These are phyloP conservation scores for Lizanozyma gosingica DNA, from an alignment of 1,139 yeast genomes.

Conservation along the genomic window DNA sequence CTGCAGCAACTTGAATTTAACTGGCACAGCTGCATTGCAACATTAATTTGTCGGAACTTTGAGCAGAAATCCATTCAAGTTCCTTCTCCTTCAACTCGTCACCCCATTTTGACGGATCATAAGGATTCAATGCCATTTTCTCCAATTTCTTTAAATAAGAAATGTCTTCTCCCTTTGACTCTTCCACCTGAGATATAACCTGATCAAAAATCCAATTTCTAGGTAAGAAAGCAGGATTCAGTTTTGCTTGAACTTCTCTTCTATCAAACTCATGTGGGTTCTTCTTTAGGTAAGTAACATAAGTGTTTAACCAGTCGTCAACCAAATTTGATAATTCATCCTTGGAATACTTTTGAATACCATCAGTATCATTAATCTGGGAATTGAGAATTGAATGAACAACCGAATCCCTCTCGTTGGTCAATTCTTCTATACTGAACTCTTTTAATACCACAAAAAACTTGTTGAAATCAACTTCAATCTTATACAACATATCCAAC, in stretches of 20 bases:
- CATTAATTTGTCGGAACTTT: conserved; percentile 43
- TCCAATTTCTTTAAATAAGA: conserved; percentile 43
- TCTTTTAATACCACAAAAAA: conserved; percentile 63
- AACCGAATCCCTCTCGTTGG: conserved; percentile 1
- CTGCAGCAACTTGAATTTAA: conserved; percentile 15
- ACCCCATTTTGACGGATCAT: conserved; percentile 55
- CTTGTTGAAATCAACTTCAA: conserved; percentile 70
- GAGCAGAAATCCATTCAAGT: conserved; percentile 43
- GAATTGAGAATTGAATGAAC: conserved; percentile 15
- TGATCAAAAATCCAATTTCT: conserved; percentile 84
- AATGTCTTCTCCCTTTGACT: conserved; percentile 26
- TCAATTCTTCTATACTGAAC: conserved; percentile 11
- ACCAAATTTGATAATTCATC: conserved; percentile 25
- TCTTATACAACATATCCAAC: conserved; percentile 49
- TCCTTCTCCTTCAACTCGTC: conserved; percentile 48
- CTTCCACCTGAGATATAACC: conserved; percentile 48
- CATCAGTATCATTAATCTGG: conserved; percentile 10
- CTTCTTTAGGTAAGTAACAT: conserved; percentile 26
- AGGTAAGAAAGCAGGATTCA: conserved; percentile 77
- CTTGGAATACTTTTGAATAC: conserved; percentile 17
- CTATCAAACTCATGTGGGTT: conserved; percentile 27
- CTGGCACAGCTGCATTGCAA: conserved; percentile 61
- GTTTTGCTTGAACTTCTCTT: conserved; percentile 26
- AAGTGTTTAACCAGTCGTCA: conserved; percentile 30
- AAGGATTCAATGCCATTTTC: conserved; percentile 58